Evolutionary conservation across 169 alveolate genomes (phyloP), one percentile per base, ranked within the genome.

Genomic region (Ichthyophthirius multifiliis): DNA sequence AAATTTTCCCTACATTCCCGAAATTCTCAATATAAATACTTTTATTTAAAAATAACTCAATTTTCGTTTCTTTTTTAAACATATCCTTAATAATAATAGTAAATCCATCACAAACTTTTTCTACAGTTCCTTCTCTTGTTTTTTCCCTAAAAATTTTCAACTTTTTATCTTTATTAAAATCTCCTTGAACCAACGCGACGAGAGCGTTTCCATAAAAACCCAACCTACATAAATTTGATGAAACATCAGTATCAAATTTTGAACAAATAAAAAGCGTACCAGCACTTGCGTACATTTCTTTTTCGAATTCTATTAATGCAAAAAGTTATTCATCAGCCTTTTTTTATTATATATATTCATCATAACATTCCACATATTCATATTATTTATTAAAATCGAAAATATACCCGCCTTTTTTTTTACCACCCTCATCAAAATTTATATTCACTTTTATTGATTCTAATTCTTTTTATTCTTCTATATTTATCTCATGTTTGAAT

Each of bases 31-130:
- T 74, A n/a, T 35, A 47, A 13, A 92, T 82, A 18, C 43, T 34
- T 65, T 75, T 79, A 10, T 85, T 85, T 31, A 83, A 47, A 45
- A 87, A 92, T 6, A 74, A 74, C 5, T 73, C 85, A 12, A 86
- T 75, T 16, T 88, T 82, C 34, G 93, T 94, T 82, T 92, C 97
- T 88, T 94, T 95, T 67, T 89, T 87, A 73, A 95, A 90, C 55
- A 95, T 47, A 27, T 89, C 96, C 78, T 83, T 85, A 16, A 88
- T 85, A 12, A 93, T 82, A 3, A 88, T 83, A 32, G 86, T 83
- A 43, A 79, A 74, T 16, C 77, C 55, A 73, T 92, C 95, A 34
- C 80, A 64, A 16, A 90, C 87, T 63, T 90, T 90, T 43, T 90
- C 93, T 0, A 93, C 83, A 35, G 83, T 85, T 37, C 96, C 96